Evolutionary conservation across 305 asterid genomes (phyloP).

Genomic region (Ajuga reptans): DNA sequence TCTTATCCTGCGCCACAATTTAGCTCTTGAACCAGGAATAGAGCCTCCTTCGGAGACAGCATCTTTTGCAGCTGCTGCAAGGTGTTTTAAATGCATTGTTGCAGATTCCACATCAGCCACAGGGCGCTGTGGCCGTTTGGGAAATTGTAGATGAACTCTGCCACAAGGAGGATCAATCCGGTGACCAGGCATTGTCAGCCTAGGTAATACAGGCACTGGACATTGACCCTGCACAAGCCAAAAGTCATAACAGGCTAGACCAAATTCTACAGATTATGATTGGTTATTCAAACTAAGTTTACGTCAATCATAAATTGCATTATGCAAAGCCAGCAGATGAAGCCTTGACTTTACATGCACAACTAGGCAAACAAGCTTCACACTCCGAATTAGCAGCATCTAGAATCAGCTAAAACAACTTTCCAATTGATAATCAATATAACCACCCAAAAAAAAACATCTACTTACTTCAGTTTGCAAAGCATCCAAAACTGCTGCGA

Average conservation of each 20-base stretch:
- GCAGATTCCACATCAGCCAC: conserved; percentile 66
- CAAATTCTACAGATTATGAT: background rate
- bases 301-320: conserved; percentile 17
- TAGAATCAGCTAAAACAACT: conserved; percentile 16
- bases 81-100: conserved; percentile 83
- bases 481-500: conserved; percentile 89
- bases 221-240: conserved; percentile 73
- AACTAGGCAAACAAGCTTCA: background rate
- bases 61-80: conserved; percentile 96
- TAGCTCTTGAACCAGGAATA: conserved; percentile 99
- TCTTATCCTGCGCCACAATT: conserved; percentile 95
- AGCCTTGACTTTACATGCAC: background rate
- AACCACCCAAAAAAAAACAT: conserved; percentile 32
- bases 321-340: background rate
- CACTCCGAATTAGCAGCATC: conserved; percentile 6
- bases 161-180: conserved; percentile 98
- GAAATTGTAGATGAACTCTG: conserved; percentile 55
- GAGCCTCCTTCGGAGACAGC: conserved; percentile 99
- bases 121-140: conserved; percentile 44
- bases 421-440: conserved; percentile 18
- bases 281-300: conserved; percentile 8
- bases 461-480: conserved; percentile 92
- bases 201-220: conserved; percentile 83
- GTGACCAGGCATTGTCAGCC: conserved; percentile 99
- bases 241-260: conserved; percentile 23